Base-by-base conservation (phyloP, 2,329 filamentous ascomycete species). In the Neofusicoccum ribis region DNA sequence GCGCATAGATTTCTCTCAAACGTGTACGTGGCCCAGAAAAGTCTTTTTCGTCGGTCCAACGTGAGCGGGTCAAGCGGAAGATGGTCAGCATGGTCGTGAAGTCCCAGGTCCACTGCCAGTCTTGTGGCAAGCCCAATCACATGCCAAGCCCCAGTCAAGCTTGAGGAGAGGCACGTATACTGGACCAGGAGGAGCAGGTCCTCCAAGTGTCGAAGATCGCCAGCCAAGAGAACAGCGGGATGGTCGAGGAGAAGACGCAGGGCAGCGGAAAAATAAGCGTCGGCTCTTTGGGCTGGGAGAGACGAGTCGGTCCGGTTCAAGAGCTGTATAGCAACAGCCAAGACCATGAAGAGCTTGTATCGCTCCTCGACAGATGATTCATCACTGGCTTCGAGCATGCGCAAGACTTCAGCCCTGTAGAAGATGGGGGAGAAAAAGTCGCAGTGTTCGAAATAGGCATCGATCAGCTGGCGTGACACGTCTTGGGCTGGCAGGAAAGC, bases 351-450 rank as follows among this genome's bases (percentile, higher is more conserved):
- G 11, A 54, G n/a, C 12, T 14, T 39, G 34, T 39, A 54, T 8
- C 34, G 50, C n/a, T 54, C 50, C 9, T 54, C 31, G 3, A 39
- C 34, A 4, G 5, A 27, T 9, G n/a, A 11, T 6, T 7, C 34
- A 20, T 54, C n/a, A 37, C 9, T 8, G 3, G 34, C n/a, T 34
- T 15, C n/a, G 7, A 39, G 9, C 50, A 54, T 54, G 15, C 7
- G n/a, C 50, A 54, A 36, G 36, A 54, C 50, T 8, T 54, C 50
- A 9, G n/a, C 15, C 20, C 36, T n/a, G 36, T 54, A 20, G 5
- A 54, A 17, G 6, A 54, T 54, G 34, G 50, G 50, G 36, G 50
- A 54, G 50, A 54, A 54, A 27, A 54, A 56, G 52, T 17, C 36
- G 20, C 52, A 56, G 37, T 56, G 52, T 14, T 56, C 52, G 36